phyloP scores from a whole-genome alignment of 2,329 filamentous ascomycete genomes.

The Cercospora zeina region DNA sequence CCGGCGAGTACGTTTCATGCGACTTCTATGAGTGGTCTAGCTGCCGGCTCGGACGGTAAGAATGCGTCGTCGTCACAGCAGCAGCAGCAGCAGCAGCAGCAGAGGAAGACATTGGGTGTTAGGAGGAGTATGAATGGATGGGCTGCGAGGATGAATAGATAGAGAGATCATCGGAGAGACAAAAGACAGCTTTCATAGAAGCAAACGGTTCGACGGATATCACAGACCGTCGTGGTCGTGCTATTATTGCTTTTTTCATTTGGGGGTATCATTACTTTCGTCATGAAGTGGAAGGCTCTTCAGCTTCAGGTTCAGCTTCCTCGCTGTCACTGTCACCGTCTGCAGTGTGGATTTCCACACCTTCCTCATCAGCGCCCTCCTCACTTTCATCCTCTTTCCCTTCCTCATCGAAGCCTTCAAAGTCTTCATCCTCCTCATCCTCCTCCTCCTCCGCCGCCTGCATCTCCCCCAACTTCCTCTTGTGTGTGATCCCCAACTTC shows the following conservation, averaged over 20 bases:
- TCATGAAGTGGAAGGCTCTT: slow-evolving; percentile 1
- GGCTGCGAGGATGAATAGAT: slow-evolving; percentile 29
- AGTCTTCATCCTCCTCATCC: slow-evolving; percentile 26
- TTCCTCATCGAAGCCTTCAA: slow-evolving; percentile 39
- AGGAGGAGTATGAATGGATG: slow-evolving; percentile 54
- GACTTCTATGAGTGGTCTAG: slow-evolving; percentile 43
- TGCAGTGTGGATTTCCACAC: slow-evolving; percentile 19
- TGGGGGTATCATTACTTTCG: slow-evolving; percentile 23
- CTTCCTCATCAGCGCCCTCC: slow-evolving; percentile 15
- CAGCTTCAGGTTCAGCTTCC: not conserved
- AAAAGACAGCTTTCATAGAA: not conserved
- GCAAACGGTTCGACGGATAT: not conserved
- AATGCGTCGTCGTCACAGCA: slow-evolving; percentile 14
- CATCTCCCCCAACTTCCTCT: slow-evolving; percentile 67
- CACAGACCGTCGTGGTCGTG: not conserved
- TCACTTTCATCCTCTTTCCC: slow-evolving; percentile 27
- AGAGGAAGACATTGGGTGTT: slow-evolving; percentile 53
- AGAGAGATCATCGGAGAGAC: not conserved
- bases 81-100: slow-evolving; percentile 31
- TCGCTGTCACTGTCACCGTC: slow-evolving; percentile 13
- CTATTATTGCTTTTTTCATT: not conserved
- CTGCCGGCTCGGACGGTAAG: not conserved
- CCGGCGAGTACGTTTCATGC: slow-evolving; percentile 48
- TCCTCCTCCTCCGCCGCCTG: slow-evolving; percentile 38
- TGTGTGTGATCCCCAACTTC: slow-evolving; percentile 77